Evolutionary conservation across 2,329 filamentous ascomycete species (phyloP), one percentile per base, ranked within the genome.

Genomic region (Sporothrix curviconia): DNA sequence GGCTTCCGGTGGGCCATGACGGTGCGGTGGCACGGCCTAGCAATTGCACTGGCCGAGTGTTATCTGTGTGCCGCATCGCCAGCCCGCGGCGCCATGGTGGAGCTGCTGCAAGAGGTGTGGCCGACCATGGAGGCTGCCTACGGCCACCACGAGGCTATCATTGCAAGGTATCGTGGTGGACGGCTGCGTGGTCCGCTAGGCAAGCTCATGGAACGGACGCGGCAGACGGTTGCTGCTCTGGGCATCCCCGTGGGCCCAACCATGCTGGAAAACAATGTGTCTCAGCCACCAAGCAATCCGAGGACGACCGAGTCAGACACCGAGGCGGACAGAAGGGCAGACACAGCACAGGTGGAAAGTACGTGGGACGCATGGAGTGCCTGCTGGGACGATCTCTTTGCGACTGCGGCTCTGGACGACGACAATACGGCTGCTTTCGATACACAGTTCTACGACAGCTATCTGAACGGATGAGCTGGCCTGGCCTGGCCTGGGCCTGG

Each of bases 1-100:
- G 65, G 64, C 1, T 68, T 67, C 19, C 61, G 67, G 32, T 69
- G 67, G 68, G 66, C 66, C 44, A 56, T 68, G 14, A 58, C 59
- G 1, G 62, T 66, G 2, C 66, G 62, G 25, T 67, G 66, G 67
- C 65, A 65, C 12, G 60, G 61, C 1, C 63, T 70, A 7, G 62
- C 64, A 1, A 61, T 66, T 32, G 66, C 67, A 17, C 59, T 69
- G 15, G 61, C 62, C 4, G 68, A 69, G 52, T 68, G 67, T 49
- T 65, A 64, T 51, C 57, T 65, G 22, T 64, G 66, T 30, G 24
- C 14, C 14, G 15, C 22, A 8, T 14, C 22, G 1, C 6, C 14
- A 1, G 3, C 12, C 25, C 22, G 60, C 3, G 65, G 69, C 22
- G 17, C 47, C n/a, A n/a, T n/a, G n/a, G n/a, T n/a, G 8, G 39